A percentile compares a stretch with the other conserved stretches of the same genome.
Conservation (phyloP, 2,329 filamentous ascomycete genomes). For the Dothideomycetes sp. region DNA sequence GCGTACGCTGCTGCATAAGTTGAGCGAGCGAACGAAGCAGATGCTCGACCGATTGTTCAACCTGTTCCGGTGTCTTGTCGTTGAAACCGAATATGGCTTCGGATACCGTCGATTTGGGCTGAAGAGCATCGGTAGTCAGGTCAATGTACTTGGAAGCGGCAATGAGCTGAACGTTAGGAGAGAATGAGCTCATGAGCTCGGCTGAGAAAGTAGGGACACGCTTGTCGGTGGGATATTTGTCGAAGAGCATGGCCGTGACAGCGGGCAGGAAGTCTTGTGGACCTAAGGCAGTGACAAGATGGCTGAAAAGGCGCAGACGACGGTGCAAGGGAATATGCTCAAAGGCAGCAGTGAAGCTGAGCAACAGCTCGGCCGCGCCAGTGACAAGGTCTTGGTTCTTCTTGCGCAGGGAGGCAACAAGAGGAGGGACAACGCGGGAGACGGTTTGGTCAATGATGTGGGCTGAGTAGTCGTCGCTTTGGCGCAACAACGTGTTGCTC, state of each 20-base stretch:
- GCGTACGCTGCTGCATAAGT: constrained; percentile 17
- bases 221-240: constrained; percentile 73
- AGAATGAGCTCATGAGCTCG: constrained; percentile 64
- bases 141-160: constrained; percentile 67
- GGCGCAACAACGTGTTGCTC: constrained; percentile 79
- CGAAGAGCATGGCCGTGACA: constrained; percentile 79
- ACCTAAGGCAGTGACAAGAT: constrained; percentile 76
- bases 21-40: constrained; percentile 28
- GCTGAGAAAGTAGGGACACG: constrained; percentile 65
- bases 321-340: constrained; percentile 90
- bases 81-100: constrained; percentile 58
- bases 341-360: constrained; percentile 93
- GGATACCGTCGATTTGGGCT: constrained; percentile 64
- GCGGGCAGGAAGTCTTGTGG: constrained; percentile 81
- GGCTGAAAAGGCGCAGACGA: constrained; percentile 71
- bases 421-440: constrained; percentile 81
- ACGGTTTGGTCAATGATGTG: constrained; percentile 93
- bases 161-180: constrained; percentile 62
- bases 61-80: constrained; percentile 34
- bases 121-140: constrained; percentile 65
- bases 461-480: constrained; percentile 93
- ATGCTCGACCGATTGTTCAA: constrained; percentile 26
- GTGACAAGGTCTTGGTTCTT: constrained; percentile 68
- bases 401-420: constrained; percentile 76
- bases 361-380: constrained; percentile 78